These are phyloP conservation scores for Saccharomycopsis lassenensis DNA, from an alignment of 805 yeast species.

Conservation along the genomic window DNA sequence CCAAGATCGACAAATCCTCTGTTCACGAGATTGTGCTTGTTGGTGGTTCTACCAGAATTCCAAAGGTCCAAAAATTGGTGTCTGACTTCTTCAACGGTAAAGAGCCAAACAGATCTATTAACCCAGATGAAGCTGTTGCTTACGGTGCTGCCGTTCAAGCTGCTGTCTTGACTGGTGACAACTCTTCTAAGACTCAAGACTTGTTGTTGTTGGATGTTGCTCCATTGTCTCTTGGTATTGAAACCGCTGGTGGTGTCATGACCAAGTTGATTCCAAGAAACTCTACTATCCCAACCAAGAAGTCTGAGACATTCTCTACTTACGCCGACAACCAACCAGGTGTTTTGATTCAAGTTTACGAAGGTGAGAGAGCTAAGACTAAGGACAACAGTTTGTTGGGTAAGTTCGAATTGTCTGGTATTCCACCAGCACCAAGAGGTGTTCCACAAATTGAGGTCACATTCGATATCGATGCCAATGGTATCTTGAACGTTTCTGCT, in stretches of 20 bases:
- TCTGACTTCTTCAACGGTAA: conserved; percentile 98
- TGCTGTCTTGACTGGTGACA: conserved; percentile 94
- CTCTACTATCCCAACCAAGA: conserved; percentile 97
- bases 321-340: conserved; percentile 99
- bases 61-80: conserved; percentile 93
- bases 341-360: conserved; percentile 93
- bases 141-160: conserved; percentile 99
- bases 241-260: conserved; percentile 99
- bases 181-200: conserved; percentile 96
- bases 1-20: conserved; percentile 85
- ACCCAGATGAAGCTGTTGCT: conserved; percentile 99
- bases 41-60: conserved; percentile 99
- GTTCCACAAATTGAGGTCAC: conserved; percentile 97
- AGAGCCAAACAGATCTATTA: conserved; percentile 95
- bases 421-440: conserved; percentile 99
- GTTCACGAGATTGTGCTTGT: conserved; percentile 93
- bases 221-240: conserved; percentile 97
- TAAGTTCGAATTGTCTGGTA: conserved; percentile 93
- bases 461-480: conserved; percentile 94
- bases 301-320: conserved; percentile 96
- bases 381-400: conserved; percentile 95
- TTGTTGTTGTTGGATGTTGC: conserved; percentile 95
- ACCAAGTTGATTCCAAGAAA: conserved; percentile 98
- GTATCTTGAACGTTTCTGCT: conserved; percentile 93
- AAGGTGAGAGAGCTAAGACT: conserved; percentile 97